Base-by-base conservation (phyloP, 2,329 filamentous ascomycete species). In the Trichoderma breve region DNA sequence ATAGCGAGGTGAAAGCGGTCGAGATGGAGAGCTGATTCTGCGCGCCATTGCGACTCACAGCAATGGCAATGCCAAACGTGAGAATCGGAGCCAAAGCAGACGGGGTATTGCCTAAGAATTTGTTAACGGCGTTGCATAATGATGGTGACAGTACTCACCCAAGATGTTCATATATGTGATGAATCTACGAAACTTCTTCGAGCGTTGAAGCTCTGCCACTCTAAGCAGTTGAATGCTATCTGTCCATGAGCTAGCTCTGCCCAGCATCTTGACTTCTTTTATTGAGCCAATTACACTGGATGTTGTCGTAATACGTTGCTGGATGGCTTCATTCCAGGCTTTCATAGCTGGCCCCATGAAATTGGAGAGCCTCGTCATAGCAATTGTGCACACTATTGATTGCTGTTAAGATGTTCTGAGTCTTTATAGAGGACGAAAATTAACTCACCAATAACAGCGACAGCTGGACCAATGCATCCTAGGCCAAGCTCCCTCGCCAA, bases 391-490 rank as follows among this genome's bases (percentile, higher is more conserved):
- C 8, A 67, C 72, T 75, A 53, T 24, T 24, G 5, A 14, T 24
- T 5, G n/a, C 5, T 1, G 11, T 53, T 53, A 53, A 24, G 9
- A 53, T 14, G n/a, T 53, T 24, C 24, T 11, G 6, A 21, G 21
- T 53, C 47, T 53, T 53, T 21, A 6, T 24, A 53, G 21, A 5
- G 11, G 12, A 24, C 7, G 15, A 53, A 53, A 11, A 24, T 53
- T 3, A 7, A 65, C 75, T 70, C 53, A 76, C 75, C 60, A 11
- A 74, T 39, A 9, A 73, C 70, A 0, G 85, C 79, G 0, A 81
- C 80, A 12, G 86, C 80, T 0, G 86, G 86, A 0, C 83, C 82
- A 0, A 82, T 76, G 53, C 83, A 86, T 0, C 84, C 84, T 1
- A 80, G 77, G 0, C 85, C 85, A 4, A 87, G 76, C 62, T 86